Conservation (phyloP, 768 basidiomycete genomes). For the Suillus placidus region DNA sequence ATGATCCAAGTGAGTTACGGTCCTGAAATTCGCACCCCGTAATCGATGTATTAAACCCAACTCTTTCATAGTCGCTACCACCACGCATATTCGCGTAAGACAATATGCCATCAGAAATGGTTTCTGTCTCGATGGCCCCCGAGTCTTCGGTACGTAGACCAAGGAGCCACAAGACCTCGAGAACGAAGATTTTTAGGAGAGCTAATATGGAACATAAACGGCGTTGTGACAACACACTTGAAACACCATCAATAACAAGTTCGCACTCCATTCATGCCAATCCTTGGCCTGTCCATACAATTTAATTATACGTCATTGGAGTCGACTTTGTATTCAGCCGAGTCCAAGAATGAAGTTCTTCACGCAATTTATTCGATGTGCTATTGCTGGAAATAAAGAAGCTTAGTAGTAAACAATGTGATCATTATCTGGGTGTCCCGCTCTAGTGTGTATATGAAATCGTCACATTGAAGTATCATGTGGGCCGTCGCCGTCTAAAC, state of each 20-base stretch:
- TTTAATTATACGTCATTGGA: neutral
- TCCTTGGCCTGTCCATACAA: neutral
- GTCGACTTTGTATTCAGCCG: neutral
- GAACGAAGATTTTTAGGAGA: neutral
- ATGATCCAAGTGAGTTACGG: neutral
- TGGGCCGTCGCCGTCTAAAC: conserved; percentile 35
- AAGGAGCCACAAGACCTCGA: neutral
- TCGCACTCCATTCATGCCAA: neutral
- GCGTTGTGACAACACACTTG: neutral
- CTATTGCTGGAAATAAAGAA: conserved; percentile 12
- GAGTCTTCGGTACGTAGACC: neutral
- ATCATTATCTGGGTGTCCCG: conserved; percentile 17
- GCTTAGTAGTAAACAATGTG: conserved; percentile 2
- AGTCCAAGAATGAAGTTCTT: conserved; percentile 8
- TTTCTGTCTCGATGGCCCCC: neutral
- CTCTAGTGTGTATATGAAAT: conserved; percentile 11
- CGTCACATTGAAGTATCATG: conserved; percentile 11
- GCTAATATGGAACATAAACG: neutral
- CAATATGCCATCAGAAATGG: neutral
- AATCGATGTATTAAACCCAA: neutral
- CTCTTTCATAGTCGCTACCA: neutral
- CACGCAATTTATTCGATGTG: neutral
- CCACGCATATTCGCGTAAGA: neutral
- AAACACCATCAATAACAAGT: neutral
- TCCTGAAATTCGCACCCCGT: neutral